These are phyloP conservation scores for Vaccinium vitisidaea DNA, from an alignment of 148 eudicot species.

Conservation along the genomic window DNA sequence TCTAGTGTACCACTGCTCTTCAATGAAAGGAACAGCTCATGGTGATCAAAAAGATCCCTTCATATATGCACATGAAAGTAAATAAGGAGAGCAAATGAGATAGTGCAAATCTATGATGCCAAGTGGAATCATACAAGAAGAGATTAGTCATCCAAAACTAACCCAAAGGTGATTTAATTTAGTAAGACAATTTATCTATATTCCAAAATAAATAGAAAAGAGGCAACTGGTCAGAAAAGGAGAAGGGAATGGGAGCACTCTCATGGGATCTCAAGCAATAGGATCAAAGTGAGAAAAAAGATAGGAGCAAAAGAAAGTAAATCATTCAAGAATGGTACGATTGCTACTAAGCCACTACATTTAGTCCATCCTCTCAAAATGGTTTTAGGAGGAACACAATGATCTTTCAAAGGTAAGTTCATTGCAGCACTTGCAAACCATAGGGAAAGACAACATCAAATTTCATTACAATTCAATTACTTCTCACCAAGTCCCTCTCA, in stretches of 20 bases:
- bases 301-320: background rate
- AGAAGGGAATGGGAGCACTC: background rate
- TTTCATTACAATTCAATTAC: background rate
- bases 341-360: background rate
- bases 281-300: background rate
- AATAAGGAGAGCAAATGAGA: background rate
- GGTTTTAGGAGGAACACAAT: background rate
- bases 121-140: conserved; percentile 1
- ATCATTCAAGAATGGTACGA: background rate
- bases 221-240: background rate
- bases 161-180: background rate
- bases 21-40: conserved; percentile 38
- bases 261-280: background rate
- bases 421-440: background rate
- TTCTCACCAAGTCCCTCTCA: background rate
- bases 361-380: background rate
- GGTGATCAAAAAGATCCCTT: conserved; percentile 26
- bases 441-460: background rate
- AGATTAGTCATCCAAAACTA: background rate
- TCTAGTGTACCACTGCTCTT: conserved; percentile 42
- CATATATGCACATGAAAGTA: conserved; percentile 7
- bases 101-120: background rate
- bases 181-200: background rate
- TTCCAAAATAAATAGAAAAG: background rate
- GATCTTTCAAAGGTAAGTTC: background rate